Evolutionary conservation across 129 eudicot species (phyloP).

Genomic region (Helianthus tuberosus): DNA sequence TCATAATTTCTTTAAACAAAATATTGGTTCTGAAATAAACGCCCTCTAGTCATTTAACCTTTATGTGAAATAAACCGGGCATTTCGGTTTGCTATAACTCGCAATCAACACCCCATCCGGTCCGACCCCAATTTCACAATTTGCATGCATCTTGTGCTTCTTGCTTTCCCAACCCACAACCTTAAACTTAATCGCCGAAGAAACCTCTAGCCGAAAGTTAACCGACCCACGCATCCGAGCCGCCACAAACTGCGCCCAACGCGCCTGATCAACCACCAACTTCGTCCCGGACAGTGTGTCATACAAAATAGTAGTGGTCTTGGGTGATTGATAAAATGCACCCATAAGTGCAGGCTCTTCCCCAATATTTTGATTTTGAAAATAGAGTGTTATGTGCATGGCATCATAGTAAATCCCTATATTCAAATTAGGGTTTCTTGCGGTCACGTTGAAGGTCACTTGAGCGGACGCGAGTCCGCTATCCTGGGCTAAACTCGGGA

Average conservation of each 20-base stretch:
- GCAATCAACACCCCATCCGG: conserved; percentile 68
- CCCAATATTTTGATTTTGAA: conserved; percentile 63
- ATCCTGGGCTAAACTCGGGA: conserved; percentile 54
- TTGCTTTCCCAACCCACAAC: conserved; percentile 66
- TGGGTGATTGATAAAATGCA: conserved; percentile 73
- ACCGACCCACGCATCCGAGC: conserved; percentile 59
- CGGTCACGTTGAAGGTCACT: conserved; percentile 54
- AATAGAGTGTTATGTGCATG: conserved; percentile 45
- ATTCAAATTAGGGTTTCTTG: conserved; percentile 61
- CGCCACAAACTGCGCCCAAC: conserved; percentile 58
- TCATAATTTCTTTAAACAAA: too few relatives aligned
- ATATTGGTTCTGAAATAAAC: too few relatives aligned
- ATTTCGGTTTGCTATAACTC: conserved; percentile 40
- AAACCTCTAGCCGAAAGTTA: conserved; percentile 56
- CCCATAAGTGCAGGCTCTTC: conserved; percentile 29
- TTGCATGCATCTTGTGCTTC: conserved; percentile 70
- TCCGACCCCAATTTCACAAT: conserved; percentile 67
- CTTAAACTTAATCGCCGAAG: conserved; percentile 69
- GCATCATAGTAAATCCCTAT: conserved; percentile 65
- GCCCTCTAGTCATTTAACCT: neutral
- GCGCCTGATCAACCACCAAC: conserved; percentile 42
- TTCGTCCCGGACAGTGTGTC: conserved; percentile 48
- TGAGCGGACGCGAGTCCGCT: conserved; percentile 49
- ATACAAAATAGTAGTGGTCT: conserved; percentile 46
- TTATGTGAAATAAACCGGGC: conserved; percentile 70